phyloP scores from a whole-genome alignment of 1,139 yeast species.

The Nakaseomyces nivariensis region DNA sequence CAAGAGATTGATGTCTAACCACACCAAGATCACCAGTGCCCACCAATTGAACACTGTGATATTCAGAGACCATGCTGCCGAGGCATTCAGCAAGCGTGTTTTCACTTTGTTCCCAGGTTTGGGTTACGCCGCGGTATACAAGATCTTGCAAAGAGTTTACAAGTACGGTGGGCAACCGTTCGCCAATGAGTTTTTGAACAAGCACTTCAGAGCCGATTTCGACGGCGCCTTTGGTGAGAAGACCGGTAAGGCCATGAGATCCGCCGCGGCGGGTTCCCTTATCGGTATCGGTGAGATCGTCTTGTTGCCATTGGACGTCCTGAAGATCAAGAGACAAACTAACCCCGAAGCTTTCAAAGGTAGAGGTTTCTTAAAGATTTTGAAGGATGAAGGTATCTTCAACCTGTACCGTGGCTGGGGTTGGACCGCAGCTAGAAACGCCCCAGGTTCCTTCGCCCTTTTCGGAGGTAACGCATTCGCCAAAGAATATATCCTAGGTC shows the following conservation, averaged over 20 bases:
- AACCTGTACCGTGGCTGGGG: slow-evolving; percentile 98
- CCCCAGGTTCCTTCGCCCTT: slow-evolving; percentile 95
- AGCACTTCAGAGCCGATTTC: slow-evolving; percentile 59
- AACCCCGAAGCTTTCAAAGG: slow-evolving; percentile 98
- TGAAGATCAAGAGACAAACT: slow-evolving; percentile 97
- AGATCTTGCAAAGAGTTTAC: slow-evolving; percentile 93
- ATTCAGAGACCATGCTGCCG: slow-evolving; percentile 71
- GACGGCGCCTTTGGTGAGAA: slow-evolving; percentile 80
- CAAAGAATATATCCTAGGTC: slow-evolving; percentile 84
- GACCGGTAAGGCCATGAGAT: slow-evolving; percentile 91
- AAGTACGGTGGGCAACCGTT: slow-evolving; percentile 99
- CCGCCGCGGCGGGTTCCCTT: slow-evolving; percentile 95
- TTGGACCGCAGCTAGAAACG: slow-evolving; percentile 99
- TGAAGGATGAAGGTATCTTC: slow-evolving; percentile 76
- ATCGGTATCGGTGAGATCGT: slow-evolving; percentile 98
- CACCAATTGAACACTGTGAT: slow-evolving; percentile 73
- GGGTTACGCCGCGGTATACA: slow-evolving; percentile 97
- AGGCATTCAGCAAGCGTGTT: slow-evolving; percentile 60
- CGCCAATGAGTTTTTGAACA: slow-evolving; percentile 82
- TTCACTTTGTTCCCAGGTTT: slow-evolving; percentile 92
- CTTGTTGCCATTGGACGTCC: slow-evolving; percentile 86
- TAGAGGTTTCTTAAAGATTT: slow-evolving; percentile 81
- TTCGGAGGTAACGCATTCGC: slow-evolving; percentile 99
- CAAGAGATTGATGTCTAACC: slow-evolving; percentile 94
- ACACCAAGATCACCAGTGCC: slow-evolving; percentile 54